These are phyloP conservation scores for Apiospora aurea DNA, from an alignment of 2,329 filamentous ascomycete genomes.

Conservation along the genomic window DNA sequence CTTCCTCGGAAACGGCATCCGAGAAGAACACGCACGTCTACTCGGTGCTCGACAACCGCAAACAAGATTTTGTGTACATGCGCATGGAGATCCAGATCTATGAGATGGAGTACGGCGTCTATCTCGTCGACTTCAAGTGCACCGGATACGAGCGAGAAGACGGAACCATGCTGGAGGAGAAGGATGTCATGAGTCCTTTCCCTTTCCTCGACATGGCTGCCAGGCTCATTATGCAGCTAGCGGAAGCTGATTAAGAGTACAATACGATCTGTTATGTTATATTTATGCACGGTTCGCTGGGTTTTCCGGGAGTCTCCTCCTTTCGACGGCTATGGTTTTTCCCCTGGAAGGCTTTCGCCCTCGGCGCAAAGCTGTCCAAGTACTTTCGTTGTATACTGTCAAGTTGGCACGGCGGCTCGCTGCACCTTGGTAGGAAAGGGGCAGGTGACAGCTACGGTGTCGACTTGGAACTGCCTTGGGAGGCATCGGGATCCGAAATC, in stretches of 20 bases:
- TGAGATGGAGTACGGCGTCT: slow-evolving; percentile 89
- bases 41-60: slow-evolving; percentile 50
- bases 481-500: not conserved
- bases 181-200: slow-evolving; percentile 93
- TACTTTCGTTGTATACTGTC: not conserved
- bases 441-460: not conserved
- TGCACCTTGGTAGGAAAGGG: not conserved
- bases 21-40: slow-evolving; percentile 52
- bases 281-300: slow-evolving; percentile 11
- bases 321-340: slow-evolving; percentile 2
- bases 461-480: not conserved
- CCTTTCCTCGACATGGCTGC: slow-evolving; percentile 95
- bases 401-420: not conserved
- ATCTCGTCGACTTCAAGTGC: slow-evolving; percentile 98
- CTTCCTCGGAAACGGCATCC: slow-evolving; percentile 43
- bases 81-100: slow-evolving; percentile 97
- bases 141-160: slow-evolving; percentile 88
- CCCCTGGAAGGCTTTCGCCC: not conserved
- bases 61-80: slow-evolving; percentile 80
- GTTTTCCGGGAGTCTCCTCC: not conserved
- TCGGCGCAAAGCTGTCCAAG: not conserved
- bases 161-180: slow-evolving; percentile 82
- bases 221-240: slow-evolving; percentile 90
- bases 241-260: slow-evolving; percentile 70
- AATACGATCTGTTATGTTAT: slow-evolving; percentile 7